A percentile compares a stretch with the other conserved stretches of the same genome.
Evolutionary conservation across 106 monocot species (phyloP).

Genomic region (Chionographis japonica): DNA sequence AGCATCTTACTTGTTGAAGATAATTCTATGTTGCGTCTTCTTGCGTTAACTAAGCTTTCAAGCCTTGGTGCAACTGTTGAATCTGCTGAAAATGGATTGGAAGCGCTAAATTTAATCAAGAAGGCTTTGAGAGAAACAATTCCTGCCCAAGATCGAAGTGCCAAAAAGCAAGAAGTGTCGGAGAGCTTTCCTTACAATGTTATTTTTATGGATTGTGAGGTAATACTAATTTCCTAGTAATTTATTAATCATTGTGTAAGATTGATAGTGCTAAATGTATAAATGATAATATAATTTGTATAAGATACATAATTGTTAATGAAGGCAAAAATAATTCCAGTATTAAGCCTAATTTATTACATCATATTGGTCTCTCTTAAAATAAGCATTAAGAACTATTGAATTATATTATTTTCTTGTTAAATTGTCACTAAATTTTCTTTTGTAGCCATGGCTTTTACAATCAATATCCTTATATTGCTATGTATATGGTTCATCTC

Average conservation of each 20-base stretch:
- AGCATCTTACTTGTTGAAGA: conserved; percentile 69
- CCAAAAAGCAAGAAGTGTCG: not conserved
- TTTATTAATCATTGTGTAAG: not conserved
- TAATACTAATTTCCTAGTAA: conserved; percentile 8
- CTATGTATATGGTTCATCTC: no score
- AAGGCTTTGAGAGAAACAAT: conserved; percentile 17
- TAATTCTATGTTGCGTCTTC: conserved; percentile 8
- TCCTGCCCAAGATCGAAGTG: conserved; percentile 5
- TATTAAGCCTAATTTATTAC: no score
- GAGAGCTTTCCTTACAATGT: conserved; percentile 33
- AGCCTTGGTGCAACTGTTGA: conserved; percentile 52
- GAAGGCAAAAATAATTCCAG: no score
- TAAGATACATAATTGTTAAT: no score
- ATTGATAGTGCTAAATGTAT: no score
- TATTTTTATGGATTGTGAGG: conserved; percentile 79
- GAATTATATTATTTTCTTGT: no score
- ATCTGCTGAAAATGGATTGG: conserved; percentile 49
- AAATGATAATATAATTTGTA: no score
- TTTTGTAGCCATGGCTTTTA: no score
- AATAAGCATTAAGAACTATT: no score
- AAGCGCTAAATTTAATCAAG: conserved; percentile 43
- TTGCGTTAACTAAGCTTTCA: conserved; percentile 25
- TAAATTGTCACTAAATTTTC: no score
- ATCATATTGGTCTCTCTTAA: no score
- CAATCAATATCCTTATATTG: no score